Evolutionary conservation across 2,329 filamentous ascomycete genomes (phyloP).

Genomic region (Fusarium begoniae): DNA sequence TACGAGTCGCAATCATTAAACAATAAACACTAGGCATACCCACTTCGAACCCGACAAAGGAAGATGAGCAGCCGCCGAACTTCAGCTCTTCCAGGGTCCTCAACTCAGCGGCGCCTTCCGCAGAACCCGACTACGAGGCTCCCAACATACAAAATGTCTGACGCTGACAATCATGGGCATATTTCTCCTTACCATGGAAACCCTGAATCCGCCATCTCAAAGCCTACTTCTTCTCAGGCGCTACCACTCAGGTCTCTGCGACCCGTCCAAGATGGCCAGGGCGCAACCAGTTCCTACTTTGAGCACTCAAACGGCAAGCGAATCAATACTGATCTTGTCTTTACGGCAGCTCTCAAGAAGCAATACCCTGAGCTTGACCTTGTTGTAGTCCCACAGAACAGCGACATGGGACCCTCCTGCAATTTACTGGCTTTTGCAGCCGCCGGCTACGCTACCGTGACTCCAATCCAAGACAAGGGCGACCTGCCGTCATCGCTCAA

Average conservation of each 20-base stretch:
- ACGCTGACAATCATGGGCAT: fast-evolving
- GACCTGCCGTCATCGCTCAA: not conserved
- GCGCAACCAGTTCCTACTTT: not conserved
- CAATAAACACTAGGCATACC: fast-evolving
- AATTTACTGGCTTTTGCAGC: not conserved
- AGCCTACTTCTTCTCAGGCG: not conserved
- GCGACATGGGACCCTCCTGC: not conserved
- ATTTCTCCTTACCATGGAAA: too few species aligned
- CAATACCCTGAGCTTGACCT: not conserved
- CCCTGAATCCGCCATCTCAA: too few species aligned
- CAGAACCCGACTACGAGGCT: not conserved
- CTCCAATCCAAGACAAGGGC: not conserved
- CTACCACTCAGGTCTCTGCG: fast-evolving
- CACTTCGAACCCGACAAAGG: fast-evolving
- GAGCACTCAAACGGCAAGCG: not conserved
- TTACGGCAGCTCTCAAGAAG: not conserved
- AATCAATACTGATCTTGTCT: not conserved
- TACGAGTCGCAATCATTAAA: too few species aligned
- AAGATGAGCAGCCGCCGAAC: not conserved
- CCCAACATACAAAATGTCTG: not conserved
- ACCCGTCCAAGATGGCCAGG: not conserved
- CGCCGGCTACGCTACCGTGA: not conserved
- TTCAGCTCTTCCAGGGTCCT: not conserved
- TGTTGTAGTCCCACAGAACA: not conserved
- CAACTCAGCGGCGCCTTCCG: not conserved